Evolutionary conservation across 257 asterid genomes (phyloP).

Genomic region (Capsicum baccatum): DNA sequence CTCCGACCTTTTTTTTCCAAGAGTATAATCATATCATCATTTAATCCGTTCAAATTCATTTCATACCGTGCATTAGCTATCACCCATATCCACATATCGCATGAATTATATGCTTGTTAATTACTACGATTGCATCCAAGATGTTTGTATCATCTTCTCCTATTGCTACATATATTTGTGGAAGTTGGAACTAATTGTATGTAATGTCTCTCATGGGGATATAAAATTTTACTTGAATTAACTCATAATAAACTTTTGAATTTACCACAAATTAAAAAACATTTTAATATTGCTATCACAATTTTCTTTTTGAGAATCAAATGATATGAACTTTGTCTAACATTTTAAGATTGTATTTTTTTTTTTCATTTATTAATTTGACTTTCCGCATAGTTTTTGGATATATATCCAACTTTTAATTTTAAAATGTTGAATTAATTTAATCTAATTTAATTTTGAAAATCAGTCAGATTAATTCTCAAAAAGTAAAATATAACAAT

Average conservation of each 20-base stretch:
- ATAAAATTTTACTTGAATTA: neutral
- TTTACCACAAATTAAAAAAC: neutral
- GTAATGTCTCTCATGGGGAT: neutral
- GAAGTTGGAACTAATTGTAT: neutral
- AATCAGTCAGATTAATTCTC: too few species aligned
- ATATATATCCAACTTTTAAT: too few species aligned
- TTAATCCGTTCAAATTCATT: neutral
- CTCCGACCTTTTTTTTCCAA: too few species aligned
- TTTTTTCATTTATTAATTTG: too few species aligned
- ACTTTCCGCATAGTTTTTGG: too few species aligned
- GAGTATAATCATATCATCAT: too few species aligned
- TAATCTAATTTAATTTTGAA: too few species aligned
- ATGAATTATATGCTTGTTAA: neutral
- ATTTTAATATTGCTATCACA: neutral
- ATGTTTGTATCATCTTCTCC: neutral
- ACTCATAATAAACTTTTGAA: neutral
- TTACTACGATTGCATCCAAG: neutral
- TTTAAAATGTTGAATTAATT: too few species aligned
- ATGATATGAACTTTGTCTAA: too few species aligned
- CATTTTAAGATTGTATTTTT: too few species aligned
- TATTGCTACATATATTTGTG: neutral
- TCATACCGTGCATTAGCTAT: neutral
- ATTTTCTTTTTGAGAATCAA: too few species aligned
- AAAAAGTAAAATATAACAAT: too few species aligned
- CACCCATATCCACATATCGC: neutral